Evolutionary conservation across 352 stramenopile genomes (phyloP), one percentile per base, ranked within the genome.

Genomic region (Globisporangium echinulatum): DNA sequence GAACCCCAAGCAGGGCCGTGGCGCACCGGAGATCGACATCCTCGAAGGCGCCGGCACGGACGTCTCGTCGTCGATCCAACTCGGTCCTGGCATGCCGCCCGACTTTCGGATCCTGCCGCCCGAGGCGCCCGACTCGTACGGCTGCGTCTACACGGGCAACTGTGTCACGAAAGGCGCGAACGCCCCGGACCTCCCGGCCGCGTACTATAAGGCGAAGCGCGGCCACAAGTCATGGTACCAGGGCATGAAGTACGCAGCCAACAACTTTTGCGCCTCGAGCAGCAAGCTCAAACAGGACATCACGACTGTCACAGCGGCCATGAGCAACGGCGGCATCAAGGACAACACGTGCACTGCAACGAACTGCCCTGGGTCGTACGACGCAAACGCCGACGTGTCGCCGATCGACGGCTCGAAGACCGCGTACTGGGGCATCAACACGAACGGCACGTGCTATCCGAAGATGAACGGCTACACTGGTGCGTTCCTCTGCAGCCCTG

Each of bases 1-100:
- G 64, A 86, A 98, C 75, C 64, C 82, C 0, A 82, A 91, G 51
- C 70, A 87, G 54, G 96, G 94, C 11, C 83, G 96, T 6, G 96
- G 96, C 37, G 90, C 94, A 25, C 96, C 96, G 0, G 96, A 99
- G 67, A 98, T 98, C 63, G 94, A 99, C 77, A 77, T 99, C 19
- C 74, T 99, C 7, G 96, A 97, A 92, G 85, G 89, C 64, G 72
- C 68, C 3, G 79, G 92, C 15, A 71, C 66, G 5, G 75, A 81
- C 7, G 85, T 97, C 56, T 98, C 90, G 38, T 90, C 88, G 48
- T 97, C 92, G 9, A 77, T 97, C 13, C 95, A 98, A 62, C 68
- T 98, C 42, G 75, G 63, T 1, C 85, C 85, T 0, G 88, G 84
- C 0, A 90, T 90, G 72, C 71, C 84, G 0, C 36, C 64, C 0